phyloP scores from a whole-genome alignment of 768 basidiomycete genomes.

The Termitomyces sp. region DNA sequence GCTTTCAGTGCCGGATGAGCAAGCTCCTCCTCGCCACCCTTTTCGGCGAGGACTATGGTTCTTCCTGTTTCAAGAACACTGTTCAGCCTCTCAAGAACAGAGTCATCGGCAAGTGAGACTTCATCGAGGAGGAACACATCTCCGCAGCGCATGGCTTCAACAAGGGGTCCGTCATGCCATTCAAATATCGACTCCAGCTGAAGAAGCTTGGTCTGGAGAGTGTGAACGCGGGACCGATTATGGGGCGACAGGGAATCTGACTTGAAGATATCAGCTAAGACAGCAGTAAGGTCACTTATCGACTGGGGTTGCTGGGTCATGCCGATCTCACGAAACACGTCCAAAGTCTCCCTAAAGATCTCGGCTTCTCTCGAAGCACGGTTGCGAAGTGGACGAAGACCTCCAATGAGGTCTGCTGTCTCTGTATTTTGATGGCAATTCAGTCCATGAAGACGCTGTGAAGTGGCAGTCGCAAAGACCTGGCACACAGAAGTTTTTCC shows the following conservation, averaged over 20 bases:
- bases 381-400: conserved; percentile 84
- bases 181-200: conserved; percentile 80
- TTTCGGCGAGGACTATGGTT: conserved; percentile 85
- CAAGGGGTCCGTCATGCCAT: conserved; percentile 96
- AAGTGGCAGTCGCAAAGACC: conserved; percentile 65
- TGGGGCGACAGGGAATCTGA: conserved; percentile 22
- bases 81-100: conserved; percentile 94
- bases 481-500: conserved; percentile 98
- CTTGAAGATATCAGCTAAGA: conserved; percentile 24
- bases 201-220: conserved; percentile 38
- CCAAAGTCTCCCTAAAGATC: conserved; percentile 35
- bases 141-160: conserved; percentile 84
- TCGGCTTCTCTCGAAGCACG: conserved; percentile 51
- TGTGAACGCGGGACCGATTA: conserved; percentile 27
- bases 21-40: conserved; percentile 68
- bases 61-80: conserved; percentile 93
- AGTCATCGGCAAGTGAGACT: conserved; percentile 96
- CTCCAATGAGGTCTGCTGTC: conserved; percentile 94
- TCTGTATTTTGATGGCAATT: conserved; percentile 99
- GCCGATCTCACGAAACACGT: conserved; percentile 37
- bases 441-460: conserved; percentile 60
- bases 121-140: conserved; percentile 91
- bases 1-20: conserved; percentile 68
- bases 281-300: conserved; percentile 20
- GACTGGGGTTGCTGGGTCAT: conserved; percentile 20